Evolutionary conservation across 2,329 filamentous ascomycete species (phyloP), one percentile per base, ranked within the genome.

Genomic region (Lachnellula subtilissima): DNA sequence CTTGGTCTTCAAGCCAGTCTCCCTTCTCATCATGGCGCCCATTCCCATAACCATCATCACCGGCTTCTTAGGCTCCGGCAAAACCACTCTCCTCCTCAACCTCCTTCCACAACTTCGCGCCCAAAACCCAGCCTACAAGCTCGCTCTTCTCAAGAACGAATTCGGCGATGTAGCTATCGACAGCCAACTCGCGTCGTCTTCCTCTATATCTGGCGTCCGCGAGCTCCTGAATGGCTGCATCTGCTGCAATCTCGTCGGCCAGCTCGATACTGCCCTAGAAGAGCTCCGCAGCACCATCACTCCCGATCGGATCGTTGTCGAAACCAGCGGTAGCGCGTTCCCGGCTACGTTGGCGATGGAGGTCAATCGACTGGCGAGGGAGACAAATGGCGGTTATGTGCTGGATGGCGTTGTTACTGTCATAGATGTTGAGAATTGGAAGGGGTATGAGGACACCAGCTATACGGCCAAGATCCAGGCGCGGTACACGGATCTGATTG

Each of bases 201-300:
- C 84, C 50, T 86, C 92, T 60, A 91, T 99, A 64, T 87, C 90
- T 0, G 93, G 91, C 54, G 92, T 96, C 4, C 88, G 89, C 66
- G 94, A 99, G 73, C 81, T 99, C 1, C 86, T 99, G 53, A 96
- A 96, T 71, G 94, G 93, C 63, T 97, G 94, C 75, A 97, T 99
- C 73, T 99, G 94, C 82, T 99, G 94, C 77, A 97, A 97, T 71
- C 87, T 97, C 25, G 93, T 99, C 58, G 94, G 94, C 15, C 90
- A 96, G 72, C 84, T 99, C 7, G 83, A 84, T 57, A 85, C 88
- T 48, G 92, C 93, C 1, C 84, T 99, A 17, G 75, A 81, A 45
- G 86, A 94, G 68, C 84, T 99, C 42, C 81, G 82, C 50, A 72
- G 75, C 23, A 71, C 70, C 14, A 71, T 78, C 36, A 55, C 57